These are phyloP conservation scores for Leishmania guyanensis DNA, from an alignment of 208 protist species.

Conservation along the genomic window DNA sequence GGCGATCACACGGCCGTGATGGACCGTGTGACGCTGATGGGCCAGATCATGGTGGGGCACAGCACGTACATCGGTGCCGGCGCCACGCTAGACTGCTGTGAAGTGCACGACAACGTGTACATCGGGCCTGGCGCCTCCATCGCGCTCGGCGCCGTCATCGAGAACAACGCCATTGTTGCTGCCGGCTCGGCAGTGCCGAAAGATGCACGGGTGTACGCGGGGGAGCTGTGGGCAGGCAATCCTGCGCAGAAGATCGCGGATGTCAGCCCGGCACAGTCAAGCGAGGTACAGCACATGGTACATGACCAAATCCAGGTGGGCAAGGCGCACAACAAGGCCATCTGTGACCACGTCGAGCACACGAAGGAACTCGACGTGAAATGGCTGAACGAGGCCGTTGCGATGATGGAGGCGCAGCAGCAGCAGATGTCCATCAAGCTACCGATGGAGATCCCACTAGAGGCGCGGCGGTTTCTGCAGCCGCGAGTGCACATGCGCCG, in stretches of 20 bases:
- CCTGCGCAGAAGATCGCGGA: conserved; percentile 88
- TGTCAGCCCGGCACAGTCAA: conserved; percentile 69
- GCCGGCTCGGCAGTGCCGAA: conserved; percentile 84
- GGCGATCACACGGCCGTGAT: conserved; percentile 84
- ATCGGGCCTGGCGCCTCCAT: conserved; percentile 83
- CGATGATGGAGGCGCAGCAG: conserved; percentile 83
- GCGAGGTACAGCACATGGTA: conserved; percentile 70
- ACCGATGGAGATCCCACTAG: conserved; percentile 83
- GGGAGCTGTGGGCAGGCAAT: conserved; percentile 92
- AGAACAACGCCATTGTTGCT: conserved; percentile 86
- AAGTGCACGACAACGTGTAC: conserved; percentile 84
- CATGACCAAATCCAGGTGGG: conserved; percentile 60
- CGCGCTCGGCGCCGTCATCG: conserved; percentile 80
- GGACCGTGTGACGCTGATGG: conserved; percentile 85
- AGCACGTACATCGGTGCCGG: conserved; percentile 69
- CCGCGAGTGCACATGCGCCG: conserved; percentile 88
- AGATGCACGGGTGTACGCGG: conserved; percentile 79
- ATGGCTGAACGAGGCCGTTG: conserved; percentile 68
- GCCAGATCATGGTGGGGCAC: conserved; percentile 71
- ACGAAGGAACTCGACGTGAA: conserved; percentile 66
- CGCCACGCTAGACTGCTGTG: conserved; percentile 81
- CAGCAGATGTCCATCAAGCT: conserved; percentile 77
- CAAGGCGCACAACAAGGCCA: conserved; percentile 63
- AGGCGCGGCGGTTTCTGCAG: conserved; percentile 81
- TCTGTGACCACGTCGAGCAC: conserved; percentile 72